phyloP scores from a whole-genome alignment of 768 basidiomycete genomes.

The Mycena sanguinolenta region DNA sequence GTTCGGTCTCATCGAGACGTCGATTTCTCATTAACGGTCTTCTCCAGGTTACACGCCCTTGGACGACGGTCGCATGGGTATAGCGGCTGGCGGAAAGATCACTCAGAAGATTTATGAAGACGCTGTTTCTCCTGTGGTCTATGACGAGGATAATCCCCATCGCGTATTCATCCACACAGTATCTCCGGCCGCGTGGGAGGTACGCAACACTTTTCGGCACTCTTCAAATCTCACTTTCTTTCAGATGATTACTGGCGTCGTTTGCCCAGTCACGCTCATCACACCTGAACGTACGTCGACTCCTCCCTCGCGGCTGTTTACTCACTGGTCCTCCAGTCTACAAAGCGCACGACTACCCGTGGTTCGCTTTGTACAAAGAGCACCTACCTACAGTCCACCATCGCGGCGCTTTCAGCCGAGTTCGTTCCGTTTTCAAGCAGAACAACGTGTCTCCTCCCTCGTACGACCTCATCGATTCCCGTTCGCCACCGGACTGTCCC shows the following conservation, averaged over 20 bases:
- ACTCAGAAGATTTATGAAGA: conserved; percentile 5
- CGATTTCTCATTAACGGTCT: neutral
- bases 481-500: neutral
- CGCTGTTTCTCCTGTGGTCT: neutral
- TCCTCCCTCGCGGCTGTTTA: neutral
- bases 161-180: conserved; percentile 18
- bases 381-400: neutral
- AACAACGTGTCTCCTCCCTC: neutral
- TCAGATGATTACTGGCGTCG: conserved; percentile 16
- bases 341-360: neutral
- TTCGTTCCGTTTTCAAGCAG: neutral
- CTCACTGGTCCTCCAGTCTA: neutral
- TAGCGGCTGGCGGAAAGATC: conserved; percentile 9
- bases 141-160: conserved; percentile 8
- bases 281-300: neutral
- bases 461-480: neutral
- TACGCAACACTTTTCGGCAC: neutral
- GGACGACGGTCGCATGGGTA: conserved; percentile 10
- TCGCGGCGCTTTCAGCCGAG: neutral
- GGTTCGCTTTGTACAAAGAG: conserved; percentile 9
- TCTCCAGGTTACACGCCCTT: neutral
- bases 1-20: neutral
- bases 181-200: conserved; percentile 8
- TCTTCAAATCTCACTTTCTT: neutral
- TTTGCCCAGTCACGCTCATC: conserved; percentile 11